A percentile compares a stretch with the other conserved stretches of the same genome.
Evolutionary conservation across 306 rosid species (phyloP).

Genomic region (Dryas octopetala): DNA sequence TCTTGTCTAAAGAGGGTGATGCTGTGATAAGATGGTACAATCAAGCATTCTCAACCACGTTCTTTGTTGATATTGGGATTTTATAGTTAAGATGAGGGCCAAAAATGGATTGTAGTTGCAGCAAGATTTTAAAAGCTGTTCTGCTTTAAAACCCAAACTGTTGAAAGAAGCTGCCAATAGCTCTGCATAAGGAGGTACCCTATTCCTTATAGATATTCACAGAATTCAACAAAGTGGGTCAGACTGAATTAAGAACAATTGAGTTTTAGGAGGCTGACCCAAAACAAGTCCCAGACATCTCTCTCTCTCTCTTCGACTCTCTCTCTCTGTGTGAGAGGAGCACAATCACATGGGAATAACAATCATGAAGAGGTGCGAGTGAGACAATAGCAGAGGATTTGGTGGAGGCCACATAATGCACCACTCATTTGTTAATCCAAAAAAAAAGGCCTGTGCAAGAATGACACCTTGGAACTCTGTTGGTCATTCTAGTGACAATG

Average conservation of each 20-base stretch:
- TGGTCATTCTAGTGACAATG: constrained; percentile 32
- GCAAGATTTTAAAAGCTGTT: too few species aligned
- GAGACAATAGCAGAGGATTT: constrained; percentile 97
- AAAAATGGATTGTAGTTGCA: neutral
- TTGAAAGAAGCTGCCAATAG: too few species aligned
- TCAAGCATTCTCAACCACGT: neutral
- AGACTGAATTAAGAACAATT: neutral
- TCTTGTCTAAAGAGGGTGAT: neutral
- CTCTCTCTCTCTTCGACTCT: neutral
- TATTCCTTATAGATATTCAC: neutral
- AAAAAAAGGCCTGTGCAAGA: constrained; percentile 29
- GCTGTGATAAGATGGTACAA: neutral
- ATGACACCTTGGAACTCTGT: constrained; percentile 40
- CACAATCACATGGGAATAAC: constrained; percentile 94
- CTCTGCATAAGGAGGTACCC: too few species aligned
- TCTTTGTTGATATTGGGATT: neutral
- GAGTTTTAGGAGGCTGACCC: neutral
- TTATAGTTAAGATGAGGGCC: neutral
- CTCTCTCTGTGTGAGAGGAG: constrained; percentile 39
- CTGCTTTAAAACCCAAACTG: too few species aligned
- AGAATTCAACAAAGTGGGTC: too few species aligned
- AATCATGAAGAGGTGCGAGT: constrained; percentile 78
- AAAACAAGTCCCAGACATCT: constrained; percentile 10
- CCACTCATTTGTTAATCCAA: constrained; percentile 57
- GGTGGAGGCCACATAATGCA: constrained; percentile 87